Conservation (phyloP, 768 basidiomycete genomes). For the Leccinum imitatum region DNA sequence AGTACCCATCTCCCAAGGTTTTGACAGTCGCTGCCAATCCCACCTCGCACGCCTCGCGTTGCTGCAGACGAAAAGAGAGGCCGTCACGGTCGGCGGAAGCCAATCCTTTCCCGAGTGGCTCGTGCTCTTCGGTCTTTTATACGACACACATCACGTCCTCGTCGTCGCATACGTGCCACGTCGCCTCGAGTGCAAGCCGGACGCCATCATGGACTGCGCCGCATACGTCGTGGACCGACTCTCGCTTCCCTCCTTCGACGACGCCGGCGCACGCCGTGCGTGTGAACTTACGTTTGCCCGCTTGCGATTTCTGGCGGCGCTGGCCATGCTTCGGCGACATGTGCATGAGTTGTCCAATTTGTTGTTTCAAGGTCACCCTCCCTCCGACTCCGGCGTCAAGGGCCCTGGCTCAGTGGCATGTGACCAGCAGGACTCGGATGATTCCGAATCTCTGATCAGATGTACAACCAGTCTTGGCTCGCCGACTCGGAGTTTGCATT, state of each 20-base stretch:
- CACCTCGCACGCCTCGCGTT: slow-evolving; percentile 17
- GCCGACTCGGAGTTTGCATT: background rate
- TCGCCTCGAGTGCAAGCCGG: background rate
- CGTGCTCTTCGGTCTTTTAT: slow-evolving; percentile 26
- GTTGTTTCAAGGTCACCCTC: slow-evolving; percentile 1
- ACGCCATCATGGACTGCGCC: slow-evolving; percentile 8
- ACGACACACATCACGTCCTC: slow-evolving; percentile 15
- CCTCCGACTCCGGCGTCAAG: background rate
- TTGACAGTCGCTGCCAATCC: slow-evolving; percentile 6
- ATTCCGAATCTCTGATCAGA: background rate
- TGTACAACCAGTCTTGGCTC: slow-evolving; percentile 7
- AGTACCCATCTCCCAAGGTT: slow-evolving; percentile 14
- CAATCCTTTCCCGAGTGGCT: slow-evolving; percentile 27
- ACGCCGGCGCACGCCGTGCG: background rate
- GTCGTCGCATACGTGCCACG: slow-evolving; percentile 25
- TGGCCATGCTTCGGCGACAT: slow-evolving; percentile 23
- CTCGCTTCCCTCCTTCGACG: slow-evolving; percentile 1
- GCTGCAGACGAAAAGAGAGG: background rate
- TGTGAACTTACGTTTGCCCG: slow-evolving; percentile 17
- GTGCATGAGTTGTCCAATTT: slow-evolving; percentile 15
- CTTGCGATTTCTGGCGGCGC: slow-evolving; percentile 21
- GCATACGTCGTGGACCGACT: slow-evolving; percentile 26
- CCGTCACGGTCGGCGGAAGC: too few relatives aligned
- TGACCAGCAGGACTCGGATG: slow-evolving; percentile 3
- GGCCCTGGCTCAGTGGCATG: background rate